Evolutionary conservation across 2,329 filamentous ascomycete species (phyloP), one percentile per base, ranked within the genome.

Genomic region (Microdochium nivale): DNA sequence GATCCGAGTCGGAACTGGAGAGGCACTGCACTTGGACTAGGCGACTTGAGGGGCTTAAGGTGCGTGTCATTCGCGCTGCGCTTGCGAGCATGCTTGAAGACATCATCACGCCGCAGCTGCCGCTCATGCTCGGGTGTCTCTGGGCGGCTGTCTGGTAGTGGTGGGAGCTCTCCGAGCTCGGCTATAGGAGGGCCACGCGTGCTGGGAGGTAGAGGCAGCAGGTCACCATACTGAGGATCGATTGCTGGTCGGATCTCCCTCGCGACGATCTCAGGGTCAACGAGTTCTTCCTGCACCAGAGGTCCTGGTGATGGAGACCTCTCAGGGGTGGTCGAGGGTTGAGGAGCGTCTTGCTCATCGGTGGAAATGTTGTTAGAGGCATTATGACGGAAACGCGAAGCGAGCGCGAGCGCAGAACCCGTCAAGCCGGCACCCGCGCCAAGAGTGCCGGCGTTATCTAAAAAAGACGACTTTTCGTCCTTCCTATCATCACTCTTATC

Each of bases 371-470:
- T 62, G 59, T 74, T 72, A 66, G 68, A 67, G 73, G 74, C 75
- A 64, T 76, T 70, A 52, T 69, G 65, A 60, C 66, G 70, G 65
- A 67, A 63, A 59, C 64, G 63, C 60, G 68, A 65, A 61, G 67
- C 63, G 57, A 69, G 57, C 53, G 67, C 70, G 62, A 67, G 68
- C 56, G 68, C 74, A 65, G 70, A 73, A 68, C 75, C 74, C 71
- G 72, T 75, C 68, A 78, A 65, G 78, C 82, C 81, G 80, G 72
- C 81, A 84, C 81, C 80, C 75, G 77, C 79, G 81, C 81, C 81
- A 80, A 78, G 74, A 77, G 76, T 84, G 77, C 73, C 81, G 81
- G 82, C 79, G 76, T 79, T 81, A 84, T 70, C 82, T 84, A 84
- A 84, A 84, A 85, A 84, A 84, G 80, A 80, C 70, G 76, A 67